phyloP scores from a whole-genome alignment of 306 rosid genomes.

The Canavalia ensiformis region DNA sequence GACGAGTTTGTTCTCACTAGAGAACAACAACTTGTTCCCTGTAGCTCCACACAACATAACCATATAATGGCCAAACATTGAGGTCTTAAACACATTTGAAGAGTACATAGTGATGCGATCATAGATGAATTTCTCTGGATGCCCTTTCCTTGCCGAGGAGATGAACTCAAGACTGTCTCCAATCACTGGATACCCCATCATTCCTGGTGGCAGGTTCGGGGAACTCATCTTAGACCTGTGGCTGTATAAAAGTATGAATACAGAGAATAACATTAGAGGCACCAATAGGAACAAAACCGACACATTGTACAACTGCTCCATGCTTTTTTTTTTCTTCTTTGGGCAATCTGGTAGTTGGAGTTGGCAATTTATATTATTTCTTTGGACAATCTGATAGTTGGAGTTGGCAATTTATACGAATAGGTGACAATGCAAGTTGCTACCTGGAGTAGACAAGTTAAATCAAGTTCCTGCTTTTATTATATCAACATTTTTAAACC shows the following conservation, averaged over 20 bases:
- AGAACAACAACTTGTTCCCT: constrained; percentile 74
- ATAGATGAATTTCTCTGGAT: constrained; percentile 71
- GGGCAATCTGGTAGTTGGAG: too few species aligned
- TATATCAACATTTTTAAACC: too few species aligned
- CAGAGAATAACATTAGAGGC: background rate
- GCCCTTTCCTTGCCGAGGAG: constrained; percentile 67
- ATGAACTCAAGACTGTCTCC: constrained; percentile 70
- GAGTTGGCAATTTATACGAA: too few species aligned
- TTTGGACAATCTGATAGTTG: too few species aligned
- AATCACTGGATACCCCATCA: constrained; percentile 54
- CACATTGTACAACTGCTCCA: constrained; percentile 55
- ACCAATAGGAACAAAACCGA: constrained; percentile 55
- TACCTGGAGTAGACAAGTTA: too few species aligned
- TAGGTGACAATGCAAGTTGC: too few species aligned
- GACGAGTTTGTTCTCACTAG: constrained; percentile 77
- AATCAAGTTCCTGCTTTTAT: too few species aligned
- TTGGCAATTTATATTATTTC: too few species aligned
- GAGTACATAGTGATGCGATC: constrained; percentile 63
- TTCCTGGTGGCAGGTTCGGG: constrained; percentile 53
- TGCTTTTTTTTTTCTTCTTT: background rate
- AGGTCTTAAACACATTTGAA: constrained; percentile 64
- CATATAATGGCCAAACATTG: constrained; percentile 55
- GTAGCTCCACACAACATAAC: constrained; percentile 63
- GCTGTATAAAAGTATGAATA: constrained; percentile 56
- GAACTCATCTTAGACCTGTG: constrained; percentile 49